Evolutionary conservation across 2,329 filamentous ascomycete species (phyloP).

Genomic region (Penicillium fuscoglaucum): DNA sequence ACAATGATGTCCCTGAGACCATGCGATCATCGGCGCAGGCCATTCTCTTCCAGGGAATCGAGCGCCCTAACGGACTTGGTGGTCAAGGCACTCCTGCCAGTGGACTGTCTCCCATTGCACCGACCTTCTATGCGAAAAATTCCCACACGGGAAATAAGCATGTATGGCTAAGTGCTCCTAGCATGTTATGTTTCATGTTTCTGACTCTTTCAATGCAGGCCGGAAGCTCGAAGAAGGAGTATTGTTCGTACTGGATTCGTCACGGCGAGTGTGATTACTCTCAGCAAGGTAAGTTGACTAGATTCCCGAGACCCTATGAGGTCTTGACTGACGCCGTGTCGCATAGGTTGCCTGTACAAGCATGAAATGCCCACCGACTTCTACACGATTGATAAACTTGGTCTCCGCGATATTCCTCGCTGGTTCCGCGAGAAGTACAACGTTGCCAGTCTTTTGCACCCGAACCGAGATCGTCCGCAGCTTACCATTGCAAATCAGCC

Average conservation of each 20-base stretch:
- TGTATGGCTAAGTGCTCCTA: neutral
- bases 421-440: slow-evolving; percentile 57
- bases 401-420: slow-evolving; percentile 58
- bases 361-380: slow-evolving; percentile 81
- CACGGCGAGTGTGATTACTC: slow-evolving; percentile 81
- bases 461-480: slow-evolving; percentile 14
- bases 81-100: neutral
- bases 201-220: slow-evolving; percentile 14
- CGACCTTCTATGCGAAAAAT: neutral
- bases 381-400: slow-evolving; percentile 66
- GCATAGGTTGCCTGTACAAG: slow-evolving; percentile 74
- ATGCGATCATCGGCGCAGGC: slow-evolving; percentile 26
- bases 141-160: neutral
- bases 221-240: slow-evolving; percentile 61
- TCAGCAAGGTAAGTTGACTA: slow-evolving; percentile 60
- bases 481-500: slow-evolving; percentile 24
- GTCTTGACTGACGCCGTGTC: neutral
- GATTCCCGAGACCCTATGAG: neutral
- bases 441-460: slow-evolving; percentile 31
- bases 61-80: neutral
- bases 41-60: slow-evolving; percentile 10
- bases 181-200: neutral
- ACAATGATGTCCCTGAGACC: slow-evolving; percentile 21
- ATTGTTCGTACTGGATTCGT: slow-evolving; percentile 88
- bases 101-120: neutral